These are phyloP conservation scores for Boletellus ananas DNA, from an alignment of 768 basidiomycete species.

Conservation along the genomic window DNA sequence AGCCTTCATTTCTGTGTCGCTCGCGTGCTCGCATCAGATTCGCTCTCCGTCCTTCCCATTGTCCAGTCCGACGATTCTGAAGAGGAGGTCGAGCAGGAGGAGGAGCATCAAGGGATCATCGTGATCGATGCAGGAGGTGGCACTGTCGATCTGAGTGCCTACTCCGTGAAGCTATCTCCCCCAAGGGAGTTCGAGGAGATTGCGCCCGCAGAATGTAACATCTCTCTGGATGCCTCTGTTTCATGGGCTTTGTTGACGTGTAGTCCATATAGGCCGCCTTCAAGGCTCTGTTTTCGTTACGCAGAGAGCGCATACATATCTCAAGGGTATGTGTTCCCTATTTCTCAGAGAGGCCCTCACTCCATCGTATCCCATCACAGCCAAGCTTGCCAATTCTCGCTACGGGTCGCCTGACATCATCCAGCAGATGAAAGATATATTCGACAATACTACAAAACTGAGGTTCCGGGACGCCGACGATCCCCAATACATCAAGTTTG, in stretches of 20 bases:
- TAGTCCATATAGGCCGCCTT: constrained; percentile 29
- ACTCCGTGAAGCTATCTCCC: constrained; percentile 22
- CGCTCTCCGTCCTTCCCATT: constrained; percentile 7
- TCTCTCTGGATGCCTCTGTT: not conserved
- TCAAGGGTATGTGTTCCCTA: constrained; percentile 21
- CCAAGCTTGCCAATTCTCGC: constrained; percentile 27
- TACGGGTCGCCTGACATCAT: constrained; percentile 31
- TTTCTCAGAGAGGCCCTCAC: not conserved
- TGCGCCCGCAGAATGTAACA: constrained; percentile 28
- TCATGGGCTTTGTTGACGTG: not conserved
- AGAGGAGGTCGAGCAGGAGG: not conserved
- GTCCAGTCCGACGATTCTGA: not conserved
- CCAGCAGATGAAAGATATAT: constrained; percentile 29
- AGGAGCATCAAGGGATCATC: constrained; percentile 35
- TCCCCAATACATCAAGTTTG: constrained; percentile 39
- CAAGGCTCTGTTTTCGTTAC: constrained; percentile 38
- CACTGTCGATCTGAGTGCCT: constrained; percentile 39
- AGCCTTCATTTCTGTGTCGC: constrained; percentile 36
- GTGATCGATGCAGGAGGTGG: constrained; percentile 47
- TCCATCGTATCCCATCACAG: constrained; percentile 11
- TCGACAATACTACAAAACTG: constrained; percentile 36
- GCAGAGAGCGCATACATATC: constrained; percentile 23
- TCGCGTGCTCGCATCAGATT: constrained; percentile 37
- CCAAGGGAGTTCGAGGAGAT: constrained; percentile 32
- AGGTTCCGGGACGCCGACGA: constrained; percentile 36